Conservation (phyloP, 2,329 filamentous ascomycete genomes). For the Lasiodiplodia theobromae region DNA sequence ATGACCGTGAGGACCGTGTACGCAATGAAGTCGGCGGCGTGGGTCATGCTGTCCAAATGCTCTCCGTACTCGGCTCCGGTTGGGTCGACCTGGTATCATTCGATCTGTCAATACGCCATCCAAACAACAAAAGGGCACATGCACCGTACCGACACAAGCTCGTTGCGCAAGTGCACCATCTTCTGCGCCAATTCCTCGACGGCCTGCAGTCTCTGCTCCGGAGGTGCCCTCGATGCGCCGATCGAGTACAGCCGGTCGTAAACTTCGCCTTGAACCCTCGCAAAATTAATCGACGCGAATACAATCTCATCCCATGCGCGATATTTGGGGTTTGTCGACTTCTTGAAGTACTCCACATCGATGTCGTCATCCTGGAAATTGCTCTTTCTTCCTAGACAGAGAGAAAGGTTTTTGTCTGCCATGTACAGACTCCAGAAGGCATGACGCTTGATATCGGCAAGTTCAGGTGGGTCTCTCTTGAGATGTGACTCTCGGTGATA, state of each 20-base stretch:
- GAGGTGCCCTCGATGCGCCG: not conserved
- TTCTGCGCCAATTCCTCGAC: conserved; percentile 1
- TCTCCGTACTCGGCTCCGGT: not conserved
- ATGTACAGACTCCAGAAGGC: conserved; percentile 49
- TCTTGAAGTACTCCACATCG: conserved; percentile 16
- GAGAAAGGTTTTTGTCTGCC: conserved; percentile 48
- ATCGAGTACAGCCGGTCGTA: conserved; percentile 46
- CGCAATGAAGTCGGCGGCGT: conserved; percentile 31
- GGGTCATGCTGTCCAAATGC: conserved; percentile 8
- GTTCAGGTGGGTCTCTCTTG: conserved; percentile 41
- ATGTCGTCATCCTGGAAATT: conserved; percentile 50
- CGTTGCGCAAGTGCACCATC: conserved; percentile 12
- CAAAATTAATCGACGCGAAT: conserved; percentile 43
- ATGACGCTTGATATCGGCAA: conserved; percentile 40
- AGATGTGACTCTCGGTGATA: conserved; percentile 47
- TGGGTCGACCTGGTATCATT: not conserved
- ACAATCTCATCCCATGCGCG: not conserved
- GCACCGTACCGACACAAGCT: not conserved
- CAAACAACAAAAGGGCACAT: not conserved
- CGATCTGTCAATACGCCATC: not conserved
- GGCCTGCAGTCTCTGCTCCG: not conserved
- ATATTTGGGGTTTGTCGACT: conserved; percentile 34
- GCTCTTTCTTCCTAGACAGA: conserved; percentile 46
- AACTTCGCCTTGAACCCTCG: conserved; percentile 43
- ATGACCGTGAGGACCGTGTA: conserved; percentile 32